Percentiles rank a stretch among this genome's conserved stretches.
These are phyloP conservation scores for Fragaria nilgerrensis DNA, from an alignment of 306 rosid species.

Conservation along the genomic window DNA sequence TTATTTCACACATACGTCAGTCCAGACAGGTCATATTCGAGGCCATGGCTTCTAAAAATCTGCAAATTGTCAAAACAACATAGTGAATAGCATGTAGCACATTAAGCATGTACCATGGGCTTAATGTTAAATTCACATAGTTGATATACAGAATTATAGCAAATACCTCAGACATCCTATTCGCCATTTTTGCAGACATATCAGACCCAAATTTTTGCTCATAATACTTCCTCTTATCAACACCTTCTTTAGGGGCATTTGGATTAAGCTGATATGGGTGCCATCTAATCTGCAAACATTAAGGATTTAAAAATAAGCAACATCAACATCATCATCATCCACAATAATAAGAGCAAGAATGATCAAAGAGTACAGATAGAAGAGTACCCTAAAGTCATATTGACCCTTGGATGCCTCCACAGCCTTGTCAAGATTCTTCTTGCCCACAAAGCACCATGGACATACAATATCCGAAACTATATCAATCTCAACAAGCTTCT, in stretches of 20 bases:
- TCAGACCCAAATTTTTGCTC: constrained; percentile 60
- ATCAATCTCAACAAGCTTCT: constrained; percentile 65
- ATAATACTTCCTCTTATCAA: constrained; percentile 59
- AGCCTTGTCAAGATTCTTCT: constrained; percentile 79
- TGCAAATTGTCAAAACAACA: constrained; percentile 39
- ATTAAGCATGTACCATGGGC: not conserved
- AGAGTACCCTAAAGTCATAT: constrained; percentile 68
- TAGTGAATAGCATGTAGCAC: not conserved
- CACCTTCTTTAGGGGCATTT: constrained; percentile 78
- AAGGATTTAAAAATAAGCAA: not conserved
- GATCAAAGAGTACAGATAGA: too few species aligned
- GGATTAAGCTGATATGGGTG: constrained; percentile 84
- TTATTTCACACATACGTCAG: constrained; percentile 64
- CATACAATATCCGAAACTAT: constrained; percentile 76
- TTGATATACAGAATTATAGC: not conserved
- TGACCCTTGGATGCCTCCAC: constrained; percentile 56
- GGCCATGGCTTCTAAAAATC: constrained; percentile 53
- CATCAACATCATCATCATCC: not conserved
- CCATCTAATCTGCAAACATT: constrained; percentile 62
- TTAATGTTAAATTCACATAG: not conserved
- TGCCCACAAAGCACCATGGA: constrained; percentile 94
- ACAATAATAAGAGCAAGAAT: not conserved
- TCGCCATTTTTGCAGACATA: constrained; percentile 45
- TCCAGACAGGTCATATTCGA: constrained; percentile 61
- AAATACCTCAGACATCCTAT: constrained; percentile 77